Percentiles rank a stretch among this genome's conserved stretches.
Evolutionary conservation across 225 moss, liverwort and hornwort species (phyloP).

Genomic region (Asterella californica): DNA sequence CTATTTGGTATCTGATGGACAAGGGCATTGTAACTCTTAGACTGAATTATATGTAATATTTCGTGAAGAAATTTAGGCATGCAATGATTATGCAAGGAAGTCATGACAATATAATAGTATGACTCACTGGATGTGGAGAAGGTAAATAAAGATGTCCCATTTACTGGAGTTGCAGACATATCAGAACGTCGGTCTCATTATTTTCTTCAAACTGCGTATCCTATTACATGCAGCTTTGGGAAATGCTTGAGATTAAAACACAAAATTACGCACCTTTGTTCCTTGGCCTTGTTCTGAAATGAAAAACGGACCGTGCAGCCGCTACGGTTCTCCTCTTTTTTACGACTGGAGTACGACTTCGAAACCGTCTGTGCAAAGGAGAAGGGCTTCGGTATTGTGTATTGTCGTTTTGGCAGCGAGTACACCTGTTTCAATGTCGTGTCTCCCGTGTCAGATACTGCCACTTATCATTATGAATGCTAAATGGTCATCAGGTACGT

Average conservation of each 20-base stretch:
- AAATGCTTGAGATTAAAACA: background rate
- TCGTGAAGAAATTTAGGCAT: too few relatives aligned
- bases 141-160: background rate
- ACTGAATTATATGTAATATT: too few relatives aligned
- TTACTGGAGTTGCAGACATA: background rate
- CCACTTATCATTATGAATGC: background rate
- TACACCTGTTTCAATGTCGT: conserved; percentile 44
- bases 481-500: background rate
- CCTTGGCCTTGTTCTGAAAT: conserved; percentile 27
- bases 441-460: background rate
- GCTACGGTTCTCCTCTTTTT: conserved; percentile 2
- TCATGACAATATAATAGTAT: too few relatives aligned
- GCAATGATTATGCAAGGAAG: too few relatives aligned
- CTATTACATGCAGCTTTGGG: background rate
- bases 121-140: background rate
- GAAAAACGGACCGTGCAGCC: conserved; percentile 37
- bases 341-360: conserved; percentile 4
- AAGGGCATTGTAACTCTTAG: too few relatives aligned
- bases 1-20: too few relatives aligned
- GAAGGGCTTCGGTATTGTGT: conserved; percentile 89
- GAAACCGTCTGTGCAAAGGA: conserved; percentile 26
- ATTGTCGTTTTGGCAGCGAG: conserved; percentile 62
- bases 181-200: background rate
- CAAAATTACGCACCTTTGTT: conserved; percentile 5
- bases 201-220: background rate